Evolutionary conservation across 345 rosid species (phyloP), one percentile per base, ranked within the genome.

Genomic region (Stellera chamaejasme): DNA sequence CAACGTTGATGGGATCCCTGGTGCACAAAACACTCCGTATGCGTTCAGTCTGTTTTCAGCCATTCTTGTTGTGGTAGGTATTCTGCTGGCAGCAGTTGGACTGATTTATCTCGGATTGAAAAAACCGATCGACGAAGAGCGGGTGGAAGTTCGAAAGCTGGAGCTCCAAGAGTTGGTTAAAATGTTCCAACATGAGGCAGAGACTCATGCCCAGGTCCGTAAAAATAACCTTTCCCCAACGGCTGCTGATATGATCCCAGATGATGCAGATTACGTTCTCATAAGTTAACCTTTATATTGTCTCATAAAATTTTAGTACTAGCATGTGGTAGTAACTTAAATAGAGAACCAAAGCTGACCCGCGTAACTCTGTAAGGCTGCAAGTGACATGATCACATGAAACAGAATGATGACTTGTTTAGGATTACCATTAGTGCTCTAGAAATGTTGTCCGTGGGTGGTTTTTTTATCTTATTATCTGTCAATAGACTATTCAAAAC

Each of bases 1-100:
- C 82, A 93, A 93, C 59, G 96, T 93, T n/a, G 99, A 93, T 58
- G 99, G 97, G 15, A 93, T 93, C 26, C 99, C 97, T 0, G 99
- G 99, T 47, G 75, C 82, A 4, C 66, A 43, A 41, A 72, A 72
- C 61, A 74, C 99, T 0, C 99, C 99, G 32, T 89, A 86, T 44
- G 99, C 99, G 6, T 93, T 89, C 46, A 87, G 86, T 67, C 64
- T 93, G 16, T 93, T 93, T 69, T 43, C 97, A 9, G 79, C 57
- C 10, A 68, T 87, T 39, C 69, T 89, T 14, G 1, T 79, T 12
- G 27, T 69, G 63, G 50, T 84, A 3, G 99, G 94, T 46, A 54
- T 69, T 1, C 72, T 77, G 61, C 76, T 89, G 54, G 84, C 86
- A 27, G 81, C 48, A 5, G 80, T 81, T 3, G 99, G 99, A 10